phyloP scores from a whole-genome alignment of 1,284 basidiomycete species.

The Clitocybe nebularis region DNA sequence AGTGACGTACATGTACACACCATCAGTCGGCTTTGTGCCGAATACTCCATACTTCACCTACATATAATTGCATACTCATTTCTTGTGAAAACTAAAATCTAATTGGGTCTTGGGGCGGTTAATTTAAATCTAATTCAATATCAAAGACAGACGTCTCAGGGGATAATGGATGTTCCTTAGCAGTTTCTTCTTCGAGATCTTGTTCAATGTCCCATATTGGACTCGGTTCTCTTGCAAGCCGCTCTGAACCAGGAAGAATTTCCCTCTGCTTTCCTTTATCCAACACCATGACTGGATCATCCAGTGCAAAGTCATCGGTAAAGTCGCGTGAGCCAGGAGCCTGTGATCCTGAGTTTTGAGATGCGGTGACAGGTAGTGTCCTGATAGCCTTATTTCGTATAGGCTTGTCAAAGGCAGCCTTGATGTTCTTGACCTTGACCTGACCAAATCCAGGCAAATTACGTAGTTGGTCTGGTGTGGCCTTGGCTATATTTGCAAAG shows the following conservation, averaged over 20 bases:
- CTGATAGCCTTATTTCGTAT: constrained; percentile 63
- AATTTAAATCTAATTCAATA: constrained; percentile 29
- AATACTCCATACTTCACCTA: not conserved
- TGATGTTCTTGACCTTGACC: constrained; percentile 85
- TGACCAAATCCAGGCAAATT: constrained; percentile 92
- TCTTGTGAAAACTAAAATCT: no score
- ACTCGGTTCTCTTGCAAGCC: constrained; percentile 23
- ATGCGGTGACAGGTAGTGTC: constrained; percentile 31
- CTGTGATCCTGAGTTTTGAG: no score
- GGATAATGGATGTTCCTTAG: constrained; percentile 1
- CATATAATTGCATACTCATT: constrained; percentile 2
- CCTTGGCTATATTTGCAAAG: constrained; percentile 74
- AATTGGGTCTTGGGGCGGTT: not conserved
- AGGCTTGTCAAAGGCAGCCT: constrained; percentile 76
- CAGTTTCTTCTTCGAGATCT: constrained; percentile 11
- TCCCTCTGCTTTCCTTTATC: constrained; percentile 20
- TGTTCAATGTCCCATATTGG: constrained; percentile 64
- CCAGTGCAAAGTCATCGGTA: not conserved
- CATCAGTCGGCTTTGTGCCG: no score
- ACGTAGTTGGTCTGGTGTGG: constrained; percentile 71
- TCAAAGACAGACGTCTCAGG: constrained; percentile 21
- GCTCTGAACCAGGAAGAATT: constrained; percentile 10
- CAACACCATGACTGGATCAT: constrained; percentile 12
- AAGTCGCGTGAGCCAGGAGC: not conserved
- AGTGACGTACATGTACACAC: constrained; percentile 1